Evolutionary conservation across 805 yeast species (phyloP).

Genomic region (Cyberlindnera saturnus): DNA sequence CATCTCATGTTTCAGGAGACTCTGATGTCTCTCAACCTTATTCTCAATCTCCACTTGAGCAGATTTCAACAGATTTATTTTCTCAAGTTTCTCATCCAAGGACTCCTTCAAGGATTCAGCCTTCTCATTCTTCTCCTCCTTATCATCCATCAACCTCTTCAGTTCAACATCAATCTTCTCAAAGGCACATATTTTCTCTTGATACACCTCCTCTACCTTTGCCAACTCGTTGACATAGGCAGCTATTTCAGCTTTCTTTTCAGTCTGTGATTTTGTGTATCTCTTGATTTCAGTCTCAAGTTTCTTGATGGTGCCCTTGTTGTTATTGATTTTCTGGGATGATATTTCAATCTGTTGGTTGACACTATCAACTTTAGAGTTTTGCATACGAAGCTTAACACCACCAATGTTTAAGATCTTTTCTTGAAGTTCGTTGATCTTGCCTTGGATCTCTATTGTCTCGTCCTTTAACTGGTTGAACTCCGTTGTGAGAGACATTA

Average conservation of each 20-base stretch:
- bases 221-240: constrained; percentile 29
- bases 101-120: constrained; percentile 37
- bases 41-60: constrained; percentile 62
- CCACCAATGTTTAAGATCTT: constrained; percentile 92
- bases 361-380: constrained; percentile 73
- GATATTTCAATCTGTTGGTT: constrained; percentile 59
- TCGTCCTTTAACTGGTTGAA: constrained; percentile 41
- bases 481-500: constrained; percentile 33
- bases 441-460: constrained; percentile 47
- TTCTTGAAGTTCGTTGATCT: constrained; percentile 60
- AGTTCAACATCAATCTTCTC: constrained; percentile 30
- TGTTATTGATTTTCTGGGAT: constrained; percentile 49
- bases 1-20: constrained; percentile 34
- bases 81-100: constrained; percentile 32
- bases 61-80: constrained; percentile 53
- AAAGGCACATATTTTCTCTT: constrained; percentile 21
- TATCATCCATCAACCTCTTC: constrained; percentile 21
- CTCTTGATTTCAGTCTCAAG: constrained; percentile 59
- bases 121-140: constrained; percentile 35
- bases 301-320: constrained; percentile 51
- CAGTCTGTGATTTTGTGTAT: constrained; percentile 39
- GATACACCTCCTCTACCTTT: constrained; percentile 26
- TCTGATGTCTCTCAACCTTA: constrained; percentile 51
- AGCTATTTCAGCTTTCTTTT: constrained; percentile 41
- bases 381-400: constrained; percentile 69